Percentiles rank a stretch among this genome's conserved stretches.
Conservation (phyloP, 169 alveolate genomes). For the Eimeria falciformis region DNA sequence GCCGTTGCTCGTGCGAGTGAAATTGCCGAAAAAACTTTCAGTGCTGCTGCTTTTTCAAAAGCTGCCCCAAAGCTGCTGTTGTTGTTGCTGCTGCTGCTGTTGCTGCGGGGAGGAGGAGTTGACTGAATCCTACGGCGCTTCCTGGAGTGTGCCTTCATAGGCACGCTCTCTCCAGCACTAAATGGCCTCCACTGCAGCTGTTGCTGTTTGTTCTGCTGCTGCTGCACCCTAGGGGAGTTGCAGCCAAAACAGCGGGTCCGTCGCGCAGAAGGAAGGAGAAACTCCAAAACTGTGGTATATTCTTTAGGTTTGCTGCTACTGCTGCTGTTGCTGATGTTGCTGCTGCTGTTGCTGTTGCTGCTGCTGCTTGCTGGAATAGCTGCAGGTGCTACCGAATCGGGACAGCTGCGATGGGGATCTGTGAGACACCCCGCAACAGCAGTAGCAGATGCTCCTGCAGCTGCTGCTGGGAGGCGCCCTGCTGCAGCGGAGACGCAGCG, state of each 20-base stretch:
- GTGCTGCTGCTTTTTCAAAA: too few relatives aligned
- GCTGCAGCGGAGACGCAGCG: background rate
- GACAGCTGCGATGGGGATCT: too few relatives aligned
- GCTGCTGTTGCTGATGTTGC: constrained; percentile 4
- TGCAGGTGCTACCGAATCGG: too few relatives aligned
- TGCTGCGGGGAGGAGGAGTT: constrained; percentile 4
- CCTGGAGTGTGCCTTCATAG: background rate
- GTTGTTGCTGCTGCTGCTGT: constrained; percentile 2
- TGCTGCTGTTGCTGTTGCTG: background rate
- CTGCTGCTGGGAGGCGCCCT: background rate
- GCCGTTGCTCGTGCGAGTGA: background rate
- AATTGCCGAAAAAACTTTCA: background rate
- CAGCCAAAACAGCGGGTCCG: constrained; percentile 8
- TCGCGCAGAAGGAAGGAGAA: background rate
- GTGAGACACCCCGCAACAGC: background rate
- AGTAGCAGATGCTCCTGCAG: background rate
- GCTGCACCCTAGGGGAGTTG: background rate
- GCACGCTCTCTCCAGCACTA: background rate
- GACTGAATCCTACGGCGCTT: constrained; percentile 1
- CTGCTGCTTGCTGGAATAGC: too few relatives aligned
- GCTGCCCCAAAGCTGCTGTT: background rate
- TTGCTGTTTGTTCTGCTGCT: constrained; percentile 2
- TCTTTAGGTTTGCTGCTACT: background rate
- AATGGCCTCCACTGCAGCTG: background rate
- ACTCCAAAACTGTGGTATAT: background rate